A percentile compares a stretch with the other conserved stretches of the same genome.
phyloP scores from a whole-genome alignment of 495 filamentous ascomycete species.

The Tirmania nivea region DNA sequence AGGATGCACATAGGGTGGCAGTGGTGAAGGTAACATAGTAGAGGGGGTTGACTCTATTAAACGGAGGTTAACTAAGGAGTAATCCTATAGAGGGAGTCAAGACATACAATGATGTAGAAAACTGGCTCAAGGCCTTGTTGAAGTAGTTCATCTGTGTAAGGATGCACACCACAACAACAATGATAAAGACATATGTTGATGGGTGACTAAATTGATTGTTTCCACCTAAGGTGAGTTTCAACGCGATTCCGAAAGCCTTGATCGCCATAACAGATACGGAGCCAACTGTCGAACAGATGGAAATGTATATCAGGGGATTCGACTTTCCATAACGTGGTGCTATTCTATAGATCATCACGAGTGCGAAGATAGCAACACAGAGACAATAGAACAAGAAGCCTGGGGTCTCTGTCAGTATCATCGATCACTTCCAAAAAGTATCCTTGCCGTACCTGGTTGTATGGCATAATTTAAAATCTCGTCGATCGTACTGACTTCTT shows the following conservation, averaged over 20 bases:
- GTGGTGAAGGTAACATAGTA: slow-evolving; percentile 99
- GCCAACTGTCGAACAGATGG: slow-evolving; percentile 90
- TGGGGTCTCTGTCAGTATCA: slow-evolving; percentile 17
- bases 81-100: background rate
- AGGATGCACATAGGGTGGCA: slow-evolving; percentile 78
- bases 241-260: slow-evolving; percentile 89
- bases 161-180: slow-evolving; percentile 80
- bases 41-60: slow-evolving; percentile 74
- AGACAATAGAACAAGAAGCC: slow-evolving; percentile 73
- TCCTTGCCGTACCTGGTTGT: slow-evolving; percentile 44
- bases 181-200: slow-evolving; percentile 90
- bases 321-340: slow-evolving; percentile 74
- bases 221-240: slow-evolving; percentile 77
- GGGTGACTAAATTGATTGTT: slow-evolving; percentile 87
- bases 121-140: slow-evolving; percentile 94
- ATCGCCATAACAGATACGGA: slow-evolving; percentile 96
- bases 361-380: slow-evolving; percentile 56
- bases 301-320: slow-evolving; percentile 87
- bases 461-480: slow-evolving; percentile 74
- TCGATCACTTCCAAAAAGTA: background rate
- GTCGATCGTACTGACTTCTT: slow-evolving; percentile 69
- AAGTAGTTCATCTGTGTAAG: slow-evolving; percentile 99
- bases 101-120: slow-evolving; percentile 83
- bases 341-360: slow-evolving; percentile 87
- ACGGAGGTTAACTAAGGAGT: slow-evolving; percentile 18